Conservation (phyloP, 495 filamentous ascomycete species). For the Podospora bellae-mahoneyi region DNA sequence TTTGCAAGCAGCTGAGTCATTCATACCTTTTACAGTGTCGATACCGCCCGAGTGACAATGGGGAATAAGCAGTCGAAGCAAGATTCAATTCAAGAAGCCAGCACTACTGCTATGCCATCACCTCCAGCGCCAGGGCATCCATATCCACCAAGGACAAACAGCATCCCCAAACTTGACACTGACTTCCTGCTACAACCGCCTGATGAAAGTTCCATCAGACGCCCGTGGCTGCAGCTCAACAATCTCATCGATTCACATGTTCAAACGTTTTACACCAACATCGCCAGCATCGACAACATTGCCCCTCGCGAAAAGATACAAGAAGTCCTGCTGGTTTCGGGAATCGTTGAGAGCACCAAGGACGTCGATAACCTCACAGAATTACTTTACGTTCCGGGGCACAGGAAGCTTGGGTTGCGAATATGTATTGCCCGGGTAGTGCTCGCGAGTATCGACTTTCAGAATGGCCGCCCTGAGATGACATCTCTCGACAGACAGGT, state of each 20-base stretch:
- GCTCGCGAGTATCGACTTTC: conserved; percentile 3
- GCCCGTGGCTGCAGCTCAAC: conserved; percentile 3
- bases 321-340: not conserved
- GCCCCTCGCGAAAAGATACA: not conserved
- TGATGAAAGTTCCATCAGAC: not conserved
- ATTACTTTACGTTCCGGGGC: not conserved
- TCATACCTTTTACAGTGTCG: not conserved
- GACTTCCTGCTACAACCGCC: conserved; percentile 3
- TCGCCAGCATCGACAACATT: not conserved
- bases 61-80: not conserved
- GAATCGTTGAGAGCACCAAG: not conserved
- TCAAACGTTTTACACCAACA: not conserved
- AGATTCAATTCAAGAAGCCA: not conserved
- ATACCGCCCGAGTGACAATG: not conserved
- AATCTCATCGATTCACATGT: conserved; percentile 8
- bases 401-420: conserved; percentile 2
- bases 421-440: conserved; percentile 3
- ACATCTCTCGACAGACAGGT: conserved; percentile 1
- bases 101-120: not conserved
- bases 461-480: not conserved
- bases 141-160: not conserved
- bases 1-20: not conserved
- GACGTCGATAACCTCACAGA: not conserved
- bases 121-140: not conserved
- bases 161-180: not conserved